These are phyloP conservation scores for Gyrodon tennesseensis DNA, from an alignment of 1,284 basidiomycete species.

Conservation along the genomic window DNA sequence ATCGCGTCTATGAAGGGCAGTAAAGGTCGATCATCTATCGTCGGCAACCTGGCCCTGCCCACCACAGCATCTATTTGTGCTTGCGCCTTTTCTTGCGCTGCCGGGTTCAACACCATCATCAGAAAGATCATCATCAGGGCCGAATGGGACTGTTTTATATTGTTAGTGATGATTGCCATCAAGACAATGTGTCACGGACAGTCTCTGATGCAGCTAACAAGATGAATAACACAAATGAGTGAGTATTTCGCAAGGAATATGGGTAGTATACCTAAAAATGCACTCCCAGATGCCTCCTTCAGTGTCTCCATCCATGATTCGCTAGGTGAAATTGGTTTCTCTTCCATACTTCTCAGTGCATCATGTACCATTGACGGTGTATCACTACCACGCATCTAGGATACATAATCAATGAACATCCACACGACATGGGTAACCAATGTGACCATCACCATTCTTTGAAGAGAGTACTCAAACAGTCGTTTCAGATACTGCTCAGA, in stretches of 20 bases:
- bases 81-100: constrained; percentile 25
- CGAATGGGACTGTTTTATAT: constrained; percentile 16
- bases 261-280: constrained; percentile 20
- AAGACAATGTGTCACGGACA: neutral
- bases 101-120: constrained; percentile 27
- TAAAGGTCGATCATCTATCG: constrained; percentile 20
- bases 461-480: constrained; percentile 28
- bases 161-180: neutral
- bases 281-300: constrained; percentile 18
- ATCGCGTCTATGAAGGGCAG: constrained; percentile 39
- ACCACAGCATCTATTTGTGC: constrained; percentile 27
- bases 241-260: neutral
- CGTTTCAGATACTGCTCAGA: neutral
- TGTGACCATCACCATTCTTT: neutral
- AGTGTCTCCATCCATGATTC: constrained; percentile 18
- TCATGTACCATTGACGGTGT: constrained; percentile 28
- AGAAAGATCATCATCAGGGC: constrained; percentile 27
- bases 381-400: neutral
- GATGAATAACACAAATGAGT: neutral
- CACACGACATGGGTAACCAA: too few species aligned
- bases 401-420: neutral
- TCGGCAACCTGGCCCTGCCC: constrained; percentile 23
- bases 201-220: constrained; percentile 19
- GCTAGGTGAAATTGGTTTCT: neutral
- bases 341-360: constrained; percentile 19